These are phyloP conservation scores for Lepraria neglecta DNA, from an alignment of 495 filamentous ascomycete genomes.

Conservation along the genomic window DNA sequence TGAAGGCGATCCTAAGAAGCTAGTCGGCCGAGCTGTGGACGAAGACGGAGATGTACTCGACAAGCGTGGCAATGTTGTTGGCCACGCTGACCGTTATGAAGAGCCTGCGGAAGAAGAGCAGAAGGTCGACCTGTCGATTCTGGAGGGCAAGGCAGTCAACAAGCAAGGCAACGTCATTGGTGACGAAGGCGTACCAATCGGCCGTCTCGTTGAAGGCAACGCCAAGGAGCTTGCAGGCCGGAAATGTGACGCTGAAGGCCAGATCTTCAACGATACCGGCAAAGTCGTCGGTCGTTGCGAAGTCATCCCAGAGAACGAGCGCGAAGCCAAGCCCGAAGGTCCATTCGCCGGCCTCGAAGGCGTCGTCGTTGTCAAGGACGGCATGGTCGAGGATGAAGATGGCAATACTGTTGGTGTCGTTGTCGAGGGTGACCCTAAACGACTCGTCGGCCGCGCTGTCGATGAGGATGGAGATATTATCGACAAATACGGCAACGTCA, in stretches of 20 bases:
- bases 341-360: slow-evolving; percentile 72
- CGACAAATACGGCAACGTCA: slow-evolving; percentile 70
- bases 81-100: slow-evolving; percentile 53
- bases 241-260: slow-evolving; percentile 62
- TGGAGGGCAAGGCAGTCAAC: slow-evolving; percentile 65
- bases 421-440: slow-evolving; percentile 68
- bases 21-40: slow-evolving; percentile 55
- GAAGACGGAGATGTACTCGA: slow-evolving; percentile 61
- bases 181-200: slow-evolving; percentile 63
- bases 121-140: slow-evolving; percentile 53
- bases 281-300: slow-evolving; percentile 69
- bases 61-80: slow-evolving; percentile 55
- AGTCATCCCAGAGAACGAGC: slow-evolving; percentile 64
- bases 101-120: slow-evolving; percentile 34
- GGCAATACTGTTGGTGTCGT: slow-evolving; percentile 66
- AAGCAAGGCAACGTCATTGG: slow-evolving; percentile 74
- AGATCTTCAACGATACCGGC: slow-evolving; percentile 68
- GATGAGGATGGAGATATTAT: slow-evolving; percentile 81
- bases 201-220: slow-evolving; percentile 60
- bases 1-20: slow-evolving; percentile 59
- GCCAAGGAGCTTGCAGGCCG: slow-evolving; percentile 61
- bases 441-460: slow-evolving; percentile 66
- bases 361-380: slow-evolving; percentile 60
- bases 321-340: slow-evolving; percentile 60
- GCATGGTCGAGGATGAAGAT: slow-evolving; percentile 61